Percentiles rank a stretch among this genome's conserved stretches.
Evolutionary conservation across 192 early-diverging fungal species (phyloP).

Genomic region (Mortierella hygrophila): DNA sequence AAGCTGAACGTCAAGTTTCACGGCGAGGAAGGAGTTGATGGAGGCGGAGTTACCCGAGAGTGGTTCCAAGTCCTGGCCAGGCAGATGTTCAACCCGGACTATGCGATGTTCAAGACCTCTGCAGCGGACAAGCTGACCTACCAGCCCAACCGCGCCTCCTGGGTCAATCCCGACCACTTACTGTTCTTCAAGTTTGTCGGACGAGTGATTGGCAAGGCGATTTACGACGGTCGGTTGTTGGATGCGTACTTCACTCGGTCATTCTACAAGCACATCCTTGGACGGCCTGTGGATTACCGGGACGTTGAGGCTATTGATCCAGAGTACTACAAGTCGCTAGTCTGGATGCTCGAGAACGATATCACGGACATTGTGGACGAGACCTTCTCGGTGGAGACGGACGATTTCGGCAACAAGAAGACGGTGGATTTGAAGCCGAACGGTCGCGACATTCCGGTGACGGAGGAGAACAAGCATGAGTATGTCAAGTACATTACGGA

Average conservation of each 20-base stretch:
- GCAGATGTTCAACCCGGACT: conserved; percentile 98
- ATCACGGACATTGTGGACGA: conserved; percentile 94
- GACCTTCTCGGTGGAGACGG: conserved; percentile 93
- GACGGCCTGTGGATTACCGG: conserved; percentile 90
- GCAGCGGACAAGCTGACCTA: conserved; percentile 96
- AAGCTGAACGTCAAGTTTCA: conserved; percentile 94
- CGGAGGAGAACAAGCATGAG: conserved; percentile 96
- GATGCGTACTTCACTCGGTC: conserved; percentile 98
- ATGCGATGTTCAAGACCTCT: conserved; percentile 95
- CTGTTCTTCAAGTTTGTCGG: conserved; percentile 98
- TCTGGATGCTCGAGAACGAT: conserved; percentile 98
- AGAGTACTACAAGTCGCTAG: conserved; percentile 95
- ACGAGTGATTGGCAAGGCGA: conserved; percentile 97
- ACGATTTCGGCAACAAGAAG: conserved; percentile 90
- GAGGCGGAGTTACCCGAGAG: conserved; percentile 97
- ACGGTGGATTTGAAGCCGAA: conserved; percentile 88
- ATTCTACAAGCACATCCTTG: conserved; percentile 98
- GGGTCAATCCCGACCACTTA: conserved; percentile 94
- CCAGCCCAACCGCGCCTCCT: conserved; percentile 94
- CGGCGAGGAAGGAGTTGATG: conserved; percentile 98
- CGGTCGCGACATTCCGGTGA: conserved; percentile 90
- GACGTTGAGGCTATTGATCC: conserved; percentile 99
- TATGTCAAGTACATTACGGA: conserved; percentile 94
- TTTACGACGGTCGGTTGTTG: conserved; percentile 93
- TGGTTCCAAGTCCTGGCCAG: conserved; percentile 97